Base-by-base conservation (phyloP, 208 protist genomes). In the Crithidia sp. region DNA sequence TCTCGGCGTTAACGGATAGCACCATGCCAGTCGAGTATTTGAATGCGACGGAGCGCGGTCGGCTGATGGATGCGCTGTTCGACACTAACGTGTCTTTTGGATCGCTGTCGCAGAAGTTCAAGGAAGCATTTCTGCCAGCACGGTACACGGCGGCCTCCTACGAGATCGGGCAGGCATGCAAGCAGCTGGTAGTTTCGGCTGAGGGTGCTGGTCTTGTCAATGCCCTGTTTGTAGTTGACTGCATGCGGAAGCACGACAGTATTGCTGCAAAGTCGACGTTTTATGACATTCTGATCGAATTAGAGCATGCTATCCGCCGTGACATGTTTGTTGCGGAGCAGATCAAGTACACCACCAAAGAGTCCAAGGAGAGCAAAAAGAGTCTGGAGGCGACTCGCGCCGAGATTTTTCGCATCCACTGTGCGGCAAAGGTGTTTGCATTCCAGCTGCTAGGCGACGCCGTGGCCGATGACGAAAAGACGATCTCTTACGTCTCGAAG, bases 321-420 rank as follows among this genome's bases (percentile, higher is more conserved):
- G 89, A 94, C 70, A 82, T 92, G 73, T 88, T 85, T 68, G 40
- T 86, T 13, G 63, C 75, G 19, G 85, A 94, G 74, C 82, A 92
- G 68, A 88, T 89, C 53, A 92, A 94, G 67, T 94, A 91, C 55
- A 68, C 81, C 19, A 81, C 84, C 13, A 94, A 92, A 74, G 85
- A 95, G 40, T 54, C 76, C 40, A 92, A 95, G 65, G 87, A 95
- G 47, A 74, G 60, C 28, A 90, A 85, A 57, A 91, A 86, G 69
- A 79, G 82, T 39, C 37, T 72, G 65, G 90, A 88, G 64, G 82
- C 86, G n/a, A 79, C 67, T 66, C 79, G 79, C n/a, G 71, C 84
- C 2, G 90, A 95, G n/a, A 74, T 69, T 10, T 87, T 88, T 49
- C 85, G 87, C 40, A 74, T 93, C 39, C 90, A 91, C 63, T 88